phyloP scores from a whole-genome alignment of 1,139 yeast genomes.

The Waltiozyma sp. region DNA sequence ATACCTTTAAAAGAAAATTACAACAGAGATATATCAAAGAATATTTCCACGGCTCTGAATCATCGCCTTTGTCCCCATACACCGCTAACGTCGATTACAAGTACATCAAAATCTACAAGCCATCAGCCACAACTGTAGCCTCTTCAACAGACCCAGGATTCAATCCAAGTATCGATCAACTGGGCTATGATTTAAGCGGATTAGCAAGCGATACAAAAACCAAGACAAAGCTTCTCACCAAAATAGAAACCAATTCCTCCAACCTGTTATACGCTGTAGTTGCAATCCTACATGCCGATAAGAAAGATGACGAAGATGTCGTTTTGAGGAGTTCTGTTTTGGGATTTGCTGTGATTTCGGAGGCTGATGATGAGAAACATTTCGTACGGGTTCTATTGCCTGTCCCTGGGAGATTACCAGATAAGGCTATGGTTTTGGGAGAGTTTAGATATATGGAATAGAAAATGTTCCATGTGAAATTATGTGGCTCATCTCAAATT shows the following conservation, averaged over 20 bases:
- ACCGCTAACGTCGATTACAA: slow-evolving; percentile 45
- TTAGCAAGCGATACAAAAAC: neutral
- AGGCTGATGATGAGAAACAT: slow-evolving; percentile 59
- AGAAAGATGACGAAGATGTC: slow-evolving; percentile 37
- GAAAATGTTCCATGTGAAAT: no score
- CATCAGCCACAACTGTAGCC: slow-evolving; percentile 25
- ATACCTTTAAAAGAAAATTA: slow-evolving; percentile 49
- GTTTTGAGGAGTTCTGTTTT: slow-evolving; percentile 49
- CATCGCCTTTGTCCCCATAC: slow-evolving; percentile 66
- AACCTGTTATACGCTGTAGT: slow-evolving; percentile 61
- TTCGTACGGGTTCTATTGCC: slow-evolving; percentile 71
- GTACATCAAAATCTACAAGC: slow-evolving; percentile 39
- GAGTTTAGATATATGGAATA: slow-evolving; percentile 60
- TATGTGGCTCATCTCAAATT: no score
- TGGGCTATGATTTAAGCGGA: neutral
- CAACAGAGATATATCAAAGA: slow-evolving; percentile 76
- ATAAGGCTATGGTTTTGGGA: slow-evolving; percentile 55
- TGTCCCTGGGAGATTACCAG: slow-evolving; percentile 77
- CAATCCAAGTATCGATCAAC: slow-evolving; percentile 12
- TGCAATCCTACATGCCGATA: slow-evolving; percentile 59
- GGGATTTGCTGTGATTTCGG: slow-evolving; percentile 49
- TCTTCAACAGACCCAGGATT: slow-evolving; percentile 24
- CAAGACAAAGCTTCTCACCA: slow-evolving; percentile 18
- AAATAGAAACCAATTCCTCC: slow-evolving; percentile 40
- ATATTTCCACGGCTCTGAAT: slow-evolving; percentile 75